Conservation (phyloP, 257 asterid species). For the Primulina tabacum region DNA sequence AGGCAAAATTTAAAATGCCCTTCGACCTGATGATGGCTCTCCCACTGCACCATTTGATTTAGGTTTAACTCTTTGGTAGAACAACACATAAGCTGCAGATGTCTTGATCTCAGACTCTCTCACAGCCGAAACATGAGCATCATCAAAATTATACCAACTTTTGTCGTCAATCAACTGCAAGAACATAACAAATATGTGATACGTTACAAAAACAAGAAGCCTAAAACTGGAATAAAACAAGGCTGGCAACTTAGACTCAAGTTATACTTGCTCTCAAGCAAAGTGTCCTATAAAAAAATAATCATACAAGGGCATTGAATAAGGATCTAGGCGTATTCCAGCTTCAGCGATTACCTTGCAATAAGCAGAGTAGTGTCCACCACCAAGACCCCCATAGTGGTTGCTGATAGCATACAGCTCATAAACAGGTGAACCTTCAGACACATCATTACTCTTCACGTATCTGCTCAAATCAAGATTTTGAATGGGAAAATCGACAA, state of each 20-base stretch:
- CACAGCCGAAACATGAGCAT: constrained; percentile 72
- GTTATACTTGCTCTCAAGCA: neutral
- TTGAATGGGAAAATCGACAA: constrained; percentile 80
- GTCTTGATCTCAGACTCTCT: constrained; percentile 72
- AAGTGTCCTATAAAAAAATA: neutral
- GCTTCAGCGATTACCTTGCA: constrained; percentile 61
- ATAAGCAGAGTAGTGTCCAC: constrained; percentile 94
- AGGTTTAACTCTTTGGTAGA: constrained; percentile 65
- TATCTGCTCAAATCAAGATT: constrained; percentile 81
- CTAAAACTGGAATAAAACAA: neutral
- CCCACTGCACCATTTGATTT: constrained; percentile 37
- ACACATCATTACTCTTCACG: constrained; percentile 54
- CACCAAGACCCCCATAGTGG: constrained; percentile 97
- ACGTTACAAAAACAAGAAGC: neutral
- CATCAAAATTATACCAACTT: constrained; percentile 87
- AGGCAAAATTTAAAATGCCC: constrained; percentile 30
- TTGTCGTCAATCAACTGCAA: constrained; percentile 71
- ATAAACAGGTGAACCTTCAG: constrained; percentile 61
- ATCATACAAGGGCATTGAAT: neutral
- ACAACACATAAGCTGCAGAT: constrained; percentile 92
- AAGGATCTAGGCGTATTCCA: neutral
- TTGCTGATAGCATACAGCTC: constrained; percentile 93
- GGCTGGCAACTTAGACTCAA: neutral
- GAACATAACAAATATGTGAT: neutral
- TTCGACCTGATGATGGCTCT: constrained; percentile 40